Evolutionary conservation across 2,329 filamentous ascomycete genomes (phyloP).

Genomic region (Colletotrichum simmondsii): DNA sequence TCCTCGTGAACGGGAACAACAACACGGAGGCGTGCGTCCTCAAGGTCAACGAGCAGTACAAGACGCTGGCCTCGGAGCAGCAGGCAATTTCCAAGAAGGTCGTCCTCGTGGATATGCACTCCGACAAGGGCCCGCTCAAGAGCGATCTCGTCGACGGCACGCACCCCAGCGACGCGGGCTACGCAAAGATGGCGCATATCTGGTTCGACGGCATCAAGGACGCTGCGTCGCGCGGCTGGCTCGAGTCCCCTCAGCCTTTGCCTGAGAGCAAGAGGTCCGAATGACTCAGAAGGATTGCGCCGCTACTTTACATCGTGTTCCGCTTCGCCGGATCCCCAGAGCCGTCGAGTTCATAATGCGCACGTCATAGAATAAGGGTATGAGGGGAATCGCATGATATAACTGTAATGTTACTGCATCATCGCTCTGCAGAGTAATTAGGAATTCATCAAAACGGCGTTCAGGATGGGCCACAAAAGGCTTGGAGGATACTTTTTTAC

Average conservation of each 20-base stretch:
- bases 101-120: slow-evolving; percentile 54
- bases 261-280: not conserved
- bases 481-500: not conserved
- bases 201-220: slow-evolving; percentile 46
- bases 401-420: slow-evolving; percentile 4
- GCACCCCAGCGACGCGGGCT: slow-evolving; percentile 52
- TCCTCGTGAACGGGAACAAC: slow-evolving; percentile 45
- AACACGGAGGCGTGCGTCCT: slow-evolving; percentile 42
- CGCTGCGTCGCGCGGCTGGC: slow-evolving; percentile 39
- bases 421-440: not conserved
- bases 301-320: slow-evolving; percentile 3
- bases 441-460: not conserved
- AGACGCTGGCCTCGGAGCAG: slow-evolving; percentile 41
- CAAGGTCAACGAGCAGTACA: slow-evolving; percentile 47
- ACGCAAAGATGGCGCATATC: slow-evolving; percentile 53
- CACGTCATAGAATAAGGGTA: not conserved
- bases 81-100: slow-evolving; percentile 43
- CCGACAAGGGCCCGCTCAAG: slow-evolving; percentile 40
- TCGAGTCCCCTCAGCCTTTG: slow-evolving; percentile 36
- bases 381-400: not conserved
- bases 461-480: not conserved
- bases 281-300: slow-evolving; percentile 16
- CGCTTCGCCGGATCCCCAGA: not conserved
- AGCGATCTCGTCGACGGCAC: slow-evolving; percentile 50
- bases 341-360: not conserved